Percentiles rank a stretch among this genome's conserved stretches.
These are phyloP conservation scores for Aspergillus heteromorphus DNA, from an alignment of 495 filamentous ascomycete species.

Conservation along the genomic window DNA sequence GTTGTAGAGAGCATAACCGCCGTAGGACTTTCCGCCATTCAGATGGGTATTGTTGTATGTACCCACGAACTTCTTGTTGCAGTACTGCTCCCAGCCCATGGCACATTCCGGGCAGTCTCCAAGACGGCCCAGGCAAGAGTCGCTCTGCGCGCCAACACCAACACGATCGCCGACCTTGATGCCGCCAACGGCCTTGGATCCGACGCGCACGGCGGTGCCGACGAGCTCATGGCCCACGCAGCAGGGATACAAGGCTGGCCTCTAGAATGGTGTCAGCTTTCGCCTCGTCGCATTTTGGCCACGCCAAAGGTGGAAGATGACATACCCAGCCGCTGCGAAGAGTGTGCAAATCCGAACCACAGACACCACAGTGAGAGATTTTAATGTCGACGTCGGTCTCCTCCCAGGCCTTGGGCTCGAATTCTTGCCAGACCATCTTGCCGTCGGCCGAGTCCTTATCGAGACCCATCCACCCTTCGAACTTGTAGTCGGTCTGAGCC, in stretches of 20 bases:
- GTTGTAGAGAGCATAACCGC: constrained; percentile 67
- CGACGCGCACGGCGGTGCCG: constrained; percentile 70
- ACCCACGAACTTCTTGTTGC: constrained; percentile 49
- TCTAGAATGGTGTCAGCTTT: constrained; percentile 16
- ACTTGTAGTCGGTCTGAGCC: constrained; percentile 52
- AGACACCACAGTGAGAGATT: constrained; percentile 40
- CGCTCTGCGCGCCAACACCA: constrained; percentile 78
- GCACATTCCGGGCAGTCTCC: constrained; percentile 67
- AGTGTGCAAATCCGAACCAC: constrained; percentile 63
- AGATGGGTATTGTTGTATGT: constrained; percentile 35
- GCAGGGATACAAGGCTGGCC: constrained; percentile 59
- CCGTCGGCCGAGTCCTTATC: constrained; percentile 54
- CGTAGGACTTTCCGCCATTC: constrained; percentile 58
- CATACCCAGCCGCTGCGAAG: constrained; percentile 67
- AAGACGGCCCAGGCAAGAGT: constrained; percentile 56
- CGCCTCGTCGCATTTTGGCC: neutral
- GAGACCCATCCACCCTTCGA: constrained; percentile 79
- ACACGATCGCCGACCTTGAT: constrained; percentile 83
- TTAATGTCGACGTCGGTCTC: constrained; percentile 66
- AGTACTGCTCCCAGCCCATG: constrained; percentile 61
- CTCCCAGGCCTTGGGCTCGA: constrained; percentile 73
- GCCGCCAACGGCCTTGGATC: constrained; percentile 53
- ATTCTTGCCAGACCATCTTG: constrained; percentile 73
- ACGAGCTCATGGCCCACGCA: constrained; percentile 84
- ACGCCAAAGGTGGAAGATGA: neutral